Evolutionary conservation across 2,329 filamentous ascomycete genomes (phyloP).

Genomic region (Aureobasidium sp.): DNA sequence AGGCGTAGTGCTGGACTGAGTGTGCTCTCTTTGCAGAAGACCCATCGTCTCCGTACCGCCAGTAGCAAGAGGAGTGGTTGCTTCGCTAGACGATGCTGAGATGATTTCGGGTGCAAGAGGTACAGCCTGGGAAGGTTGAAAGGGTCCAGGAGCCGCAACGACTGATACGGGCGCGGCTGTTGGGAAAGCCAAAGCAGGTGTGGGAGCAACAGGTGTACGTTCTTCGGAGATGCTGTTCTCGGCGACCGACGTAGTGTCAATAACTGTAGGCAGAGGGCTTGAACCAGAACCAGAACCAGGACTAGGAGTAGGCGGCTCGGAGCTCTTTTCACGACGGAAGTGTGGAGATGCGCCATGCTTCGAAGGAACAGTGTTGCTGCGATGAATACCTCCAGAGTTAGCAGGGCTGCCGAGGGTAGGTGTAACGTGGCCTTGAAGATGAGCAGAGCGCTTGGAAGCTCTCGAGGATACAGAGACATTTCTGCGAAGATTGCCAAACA

Average conservation of each 20-base stretch:
- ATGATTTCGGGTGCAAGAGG: conserved; percentile 30
- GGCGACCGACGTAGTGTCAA: conserved; percentile 14
- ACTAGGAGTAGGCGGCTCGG: conserved; percentile 46
- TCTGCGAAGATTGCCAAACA: conserved; percentile 70
- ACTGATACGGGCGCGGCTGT: conserved; percentile 27
- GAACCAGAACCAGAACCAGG: conserved; percentile 17
- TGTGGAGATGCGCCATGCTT: conserved; percentile 71
- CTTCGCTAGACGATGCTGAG: conserved; percentile 34
- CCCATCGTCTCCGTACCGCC: conserved; percentile 26
- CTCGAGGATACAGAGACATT: conserved; percentile 92
- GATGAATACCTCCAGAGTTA: conserved; percentile 42
- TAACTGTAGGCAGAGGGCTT: conserved; percentile 12
- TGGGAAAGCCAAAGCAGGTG: conserved; percentile 24
- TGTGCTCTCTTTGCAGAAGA: conserved; percentile 24
- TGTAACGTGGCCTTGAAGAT: conserved; percentile 61
- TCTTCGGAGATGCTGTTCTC: conserved; percentile 15
- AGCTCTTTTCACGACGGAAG: conserved; percentile 48
- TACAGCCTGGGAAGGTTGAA: conserved; percentile 18
- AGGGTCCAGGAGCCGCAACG: neutral
- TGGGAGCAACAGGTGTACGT: conserved; percentile 25
- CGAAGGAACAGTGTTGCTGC: conserved; percentile 89
- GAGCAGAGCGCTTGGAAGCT: conserved; percentile 69
- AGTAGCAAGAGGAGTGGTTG: conserved; percentile 29
- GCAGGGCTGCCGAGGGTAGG: conserved; percentile 34
- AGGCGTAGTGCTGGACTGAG: conserved; percentile 17